phyloP scores from a whole-genome alignment of 2,329 filamentous ascomycete genomes.

The Chaetomiaceae sp. region DNA sequence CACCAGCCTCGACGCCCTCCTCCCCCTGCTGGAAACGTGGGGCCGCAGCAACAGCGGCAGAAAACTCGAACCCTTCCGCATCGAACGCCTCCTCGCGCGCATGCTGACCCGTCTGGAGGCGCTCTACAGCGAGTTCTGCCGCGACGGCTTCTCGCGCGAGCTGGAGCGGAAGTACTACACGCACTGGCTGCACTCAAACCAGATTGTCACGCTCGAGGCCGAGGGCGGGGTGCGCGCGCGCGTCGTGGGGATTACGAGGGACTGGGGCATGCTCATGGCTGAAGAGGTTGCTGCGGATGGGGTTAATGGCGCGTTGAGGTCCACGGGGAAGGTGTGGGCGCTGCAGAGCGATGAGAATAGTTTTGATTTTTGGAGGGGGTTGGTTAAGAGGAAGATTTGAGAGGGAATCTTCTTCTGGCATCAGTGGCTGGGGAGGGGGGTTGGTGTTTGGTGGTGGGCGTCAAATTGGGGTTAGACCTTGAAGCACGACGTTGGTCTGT shows the following conservation, averaged over 20 bases:
- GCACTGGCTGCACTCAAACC: slow-evolving; percentile 79
- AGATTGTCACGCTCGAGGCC: slow-evolving; percentile 68
- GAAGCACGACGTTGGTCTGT: too few species aligned
- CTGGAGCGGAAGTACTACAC: slow-evolving; percentile 75
- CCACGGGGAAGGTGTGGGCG: slow-evolving; percentile 73
- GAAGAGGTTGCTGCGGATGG: slow-evolving; percentile 76
- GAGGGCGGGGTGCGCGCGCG: slow-evolving; percentile 70
- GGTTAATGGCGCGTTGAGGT: slow-evolving; percentile 34
- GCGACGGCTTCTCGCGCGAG: slow-evolving; percentile 65
- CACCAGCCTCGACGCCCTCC: slow-evolving; percentile 74
- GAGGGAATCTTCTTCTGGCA: background rate
- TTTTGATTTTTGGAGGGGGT: slow-evolving; percentile 92
- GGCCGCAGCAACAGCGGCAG: slow-evolving; percentile 16
- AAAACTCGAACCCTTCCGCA: slow-evolving; percentile 52
- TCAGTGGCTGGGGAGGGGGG: too few species aligned
- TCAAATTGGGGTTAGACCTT: too few species aligned
- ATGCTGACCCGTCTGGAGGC: slow-evolving; percentile 74
- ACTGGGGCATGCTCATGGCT: slow-evolving; percentile 82
- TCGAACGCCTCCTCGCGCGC: slow-evolving; percentile 76
- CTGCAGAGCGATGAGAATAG: slow-evolving; percentile 97
- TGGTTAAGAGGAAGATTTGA: slow-evolving; percentile 74
- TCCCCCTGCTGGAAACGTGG: slow-evolving; percentile 46
- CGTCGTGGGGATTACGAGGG: slow-evolving; percentile 82
- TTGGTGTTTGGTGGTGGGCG: too few species aligned
- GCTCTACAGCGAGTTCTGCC: slow-evolving; percentile 70